These are phyloP conservation scores for Mariannaea elegans DNA, from an alignment of 2,329 filamentous ascomycete genomes.

Conservation along the genomic window DNA sequence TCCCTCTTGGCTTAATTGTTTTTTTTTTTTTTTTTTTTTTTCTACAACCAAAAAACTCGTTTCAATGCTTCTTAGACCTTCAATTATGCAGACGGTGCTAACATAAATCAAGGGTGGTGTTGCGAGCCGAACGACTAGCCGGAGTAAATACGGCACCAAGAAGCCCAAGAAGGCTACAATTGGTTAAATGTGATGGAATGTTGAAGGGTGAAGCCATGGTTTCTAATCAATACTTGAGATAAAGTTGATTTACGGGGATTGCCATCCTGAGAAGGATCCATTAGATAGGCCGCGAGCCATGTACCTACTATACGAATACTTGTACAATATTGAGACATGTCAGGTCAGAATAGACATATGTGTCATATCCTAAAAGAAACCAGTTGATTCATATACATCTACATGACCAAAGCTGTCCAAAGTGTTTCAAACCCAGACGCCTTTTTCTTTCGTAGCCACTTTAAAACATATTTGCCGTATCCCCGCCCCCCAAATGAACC, in stretches of 20 bases:
- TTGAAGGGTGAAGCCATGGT: neutral
- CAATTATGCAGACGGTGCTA: no score
- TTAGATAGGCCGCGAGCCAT: conserved; percentile 30
- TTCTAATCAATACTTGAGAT: neutral
- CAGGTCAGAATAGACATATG: neutral
- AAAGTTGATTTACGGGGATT: conserved; percentile 11
- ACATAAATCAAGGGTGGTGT: conserved; percentile 80
- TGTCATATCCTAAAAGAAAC: conserved; percentile 29
- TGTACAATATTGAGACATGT: conserved; percentile 37
- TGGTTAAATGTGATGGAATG: conserved; percentile 43
- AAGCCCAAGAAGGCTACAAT: conserved; percentile 87
- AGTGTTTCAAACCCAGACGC: conserved; percentile 41
- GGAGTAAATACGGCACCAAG: conserved; percentile 98
- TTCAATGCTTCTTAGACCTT: no score
- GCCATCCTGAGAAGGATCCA: conserved; percentile 17
- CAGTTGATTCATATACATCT: conserved; percentile 40
- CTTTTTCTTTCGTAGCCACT: conserved; percentile 33
- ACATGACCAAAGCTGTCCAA: conserved; percentile 42
- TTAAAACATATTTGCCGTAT: conserved; percentile 32
- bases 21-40: neutral
- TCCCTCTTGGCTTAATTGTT: neutral
- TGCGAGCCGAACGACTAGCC: conserved; percentile 79
- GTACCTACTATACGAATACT: conserved; percentile 32
- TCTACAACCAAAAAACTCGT: neutral
- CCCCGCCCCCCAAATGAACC: conserved; percentile 15